phyloP scores from a whole-genome alignment of 441 rosid genomes.

The Aleurites moluccanus region DNA sequence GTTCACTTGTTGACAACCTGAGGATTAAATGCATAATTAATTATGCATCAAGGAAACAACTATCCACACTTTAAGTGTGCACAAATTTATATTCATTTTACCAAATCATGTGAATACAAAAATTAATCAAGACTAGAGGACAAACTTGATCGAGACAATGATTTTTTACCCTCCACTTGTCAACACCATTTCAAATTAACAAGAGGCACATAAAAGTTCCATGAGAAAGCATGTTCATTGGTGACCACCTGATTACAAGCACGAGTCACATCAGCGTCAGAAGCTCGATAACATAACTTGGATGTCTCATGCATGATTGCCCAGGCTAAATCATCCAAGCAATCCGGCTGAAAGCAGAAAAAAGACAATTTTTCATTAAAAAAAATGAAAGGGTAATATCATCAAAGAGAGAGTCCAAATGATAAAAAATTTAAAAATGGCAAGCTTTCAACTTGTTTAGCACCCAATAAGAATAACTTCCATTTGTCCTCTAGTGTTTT shows the following conservation, averaged over 20 bases:
- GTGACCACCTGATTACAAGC: slow-evolving; percentile 89
- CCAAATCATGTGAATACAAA: background rate
- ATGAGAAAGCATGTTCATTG: background rate
- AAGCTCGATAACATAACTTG: slow-evolving; percentile 83
- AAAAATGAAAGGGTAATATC: background rate
- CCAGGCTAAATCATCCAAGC: slow-evolving; percentile 90
- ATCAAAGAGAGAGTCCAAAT: slow-evolving; percentile 4
- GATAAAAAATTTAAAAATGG: background rate
- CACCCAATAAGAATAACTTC: slow-evolving; percentile 1
- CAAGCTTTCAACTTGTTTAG: background rate
- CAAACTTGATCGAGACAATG: background rate
- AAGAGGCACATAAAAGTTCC: background rate
- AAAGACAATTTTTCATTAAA: slow-evolving; percentile 18
- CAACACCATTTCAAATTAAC: background rate
- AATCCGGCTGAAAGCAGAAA: slow-evolving; percentile 61
- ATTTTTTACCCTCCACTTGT: too few relatives aligned
- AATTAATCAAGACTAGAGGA: background rate
- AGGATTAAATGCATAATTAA: background rate
- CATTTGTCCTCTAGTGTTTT: background rate
- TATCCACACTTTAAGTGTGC: background rate
- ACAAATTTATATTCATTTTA: background rate
- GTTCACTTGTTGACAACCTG: background rate
- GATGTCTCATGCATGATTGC: slow-evolving; percentile 86
- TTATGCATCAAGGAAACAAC: background rate
- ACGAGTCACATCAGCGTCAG: slow-evolving; percentile 93